phyloP scores from a whole-genome alignment of 2,329 filamentous ascomycete genomes.

The Verticillium tricorpus region DNA sequence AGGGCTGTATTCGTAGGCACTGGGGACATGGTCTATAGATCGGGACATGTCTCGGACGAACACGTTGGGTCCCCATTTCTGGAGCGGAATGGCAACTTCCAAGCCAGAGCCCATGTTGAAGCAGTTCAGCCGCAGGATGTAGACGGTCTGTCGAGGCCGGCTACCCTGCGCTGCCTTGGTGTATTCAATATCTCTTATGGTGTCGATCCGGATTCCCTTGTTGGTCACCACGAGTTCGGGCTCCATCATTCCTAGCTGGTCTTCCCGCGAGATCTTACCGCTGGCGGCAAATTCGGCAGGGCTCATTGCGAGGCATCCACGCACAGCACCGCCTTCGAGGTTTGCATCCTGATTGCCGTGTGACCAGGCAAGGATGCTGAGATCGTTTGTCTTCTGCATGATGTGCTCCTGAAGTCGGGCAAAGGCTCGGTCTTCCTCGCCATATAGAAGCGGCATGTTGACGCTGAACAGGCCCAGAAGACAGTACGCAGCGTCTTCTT shows the following conservation, averaged over 20 bases:
- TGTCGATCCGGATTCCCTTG: neutral
- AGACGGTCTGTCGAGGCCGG: neutral
- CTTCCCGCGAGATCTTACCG: neutral
- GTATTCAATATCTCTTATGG: neutral
- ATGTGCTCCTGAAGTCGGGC: constrained; percentile 10
- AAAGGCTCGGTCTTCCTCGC: constrained; percentile 18
- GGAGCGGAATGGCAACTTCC: neutral
- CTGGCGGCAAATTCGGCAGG: neutral
- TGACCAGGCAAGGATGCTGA: constrained; percentile 5
- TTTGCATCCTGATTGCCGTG: neutral
- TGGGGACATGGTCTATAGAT: neutral
- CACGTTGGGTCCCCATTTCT: neutral
- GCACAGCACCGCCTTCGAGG: neutral
- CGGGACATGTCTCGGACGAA: neutral
- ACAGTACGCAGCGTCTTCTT: constrained; percentile 26
- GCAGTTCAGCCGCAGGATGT: neutral
- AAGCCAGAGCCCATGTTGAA: neutral
- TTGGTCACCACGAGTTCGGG: neutral
- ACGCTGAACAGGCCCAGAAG: constrained; percentile 27
- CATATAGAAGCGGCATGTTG: constrained; percentile 27
- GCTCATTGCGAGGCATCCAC: neutral
- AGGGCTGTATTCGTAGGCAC: neutral
- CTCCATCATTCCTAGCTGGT: neutral
- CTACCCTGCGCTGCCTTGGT: neutral
- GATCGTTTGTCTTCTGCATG: constrained; percentile 4